phyloP scores from a whole-genome alignment of 805 yeast species.

The Tetrapisispora pingtungensis region DNA sequence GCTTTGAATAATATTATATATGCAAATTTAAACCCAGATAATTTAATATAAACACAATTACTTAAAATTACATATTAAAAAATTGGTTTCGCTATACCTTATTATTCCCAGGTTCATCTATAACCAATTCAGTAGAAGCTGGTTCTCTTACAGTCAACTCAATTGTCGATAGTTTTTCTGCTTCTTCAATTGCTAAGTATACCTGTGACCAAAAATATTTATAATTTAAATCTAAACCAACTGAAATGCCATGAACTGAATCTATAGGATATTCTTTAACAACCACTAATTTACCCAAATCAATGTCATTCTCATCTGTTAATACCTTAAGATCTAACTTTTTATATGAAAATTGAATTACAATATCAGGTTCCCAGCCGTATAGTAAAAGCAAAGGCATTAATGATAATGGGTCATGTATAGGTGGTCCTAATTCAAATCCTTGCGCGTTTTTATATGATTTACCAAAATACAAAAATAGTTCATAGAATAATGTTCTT shows the following conservation, averaged over 20 bases:
- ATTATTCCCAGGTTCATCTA: neutral
- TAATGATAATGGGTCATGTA: conserved; percentile 73
- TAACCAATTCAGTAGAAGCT: neutral
- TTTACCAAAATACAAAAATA: conserved; percentile 41
- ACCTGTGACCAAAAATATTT: conserved; percentile 39
- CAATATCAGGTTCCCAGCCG: conserved; percentile 18
- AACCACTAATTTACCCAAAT: conserved; percentile 42
- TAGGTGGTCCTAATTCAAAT: conserved; percentile 53
- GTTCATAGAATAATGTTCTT: conserved; percentile 45
- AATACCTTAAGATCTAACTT: conserved; percentile 21
- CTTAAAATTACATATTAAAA: neutral
- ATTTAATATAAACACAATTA: too few species aligned
- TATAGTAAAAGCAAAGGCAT: conserved; percentile 44
- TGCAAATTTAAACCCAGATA: too few species aligned
- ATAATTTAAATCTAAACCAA: conserved; percentile 34
- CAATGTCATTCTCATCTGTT: conserved; percentile 35
- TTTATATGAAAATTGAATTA: conserved; percentile 13
- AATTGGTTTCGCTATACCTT: neutral
- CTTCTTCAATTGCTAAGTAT: conserved; percentile 30
- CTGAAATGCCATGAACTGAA: conserved; percentile 29
- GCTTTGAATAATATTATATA: too few species aligned
- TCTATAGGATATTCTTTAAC: conserved; percentile 19
- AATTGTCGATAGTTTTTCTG: conserved; percentile 27
- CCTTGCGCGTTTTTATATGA: conserved; percentile 36
- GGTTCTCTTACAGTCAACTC: conserved; percentile 2